Evolutionary conservation across 139 green algal species (phyloP).

Genomic region (Deuterostichococcus epilithicus): DNA sequence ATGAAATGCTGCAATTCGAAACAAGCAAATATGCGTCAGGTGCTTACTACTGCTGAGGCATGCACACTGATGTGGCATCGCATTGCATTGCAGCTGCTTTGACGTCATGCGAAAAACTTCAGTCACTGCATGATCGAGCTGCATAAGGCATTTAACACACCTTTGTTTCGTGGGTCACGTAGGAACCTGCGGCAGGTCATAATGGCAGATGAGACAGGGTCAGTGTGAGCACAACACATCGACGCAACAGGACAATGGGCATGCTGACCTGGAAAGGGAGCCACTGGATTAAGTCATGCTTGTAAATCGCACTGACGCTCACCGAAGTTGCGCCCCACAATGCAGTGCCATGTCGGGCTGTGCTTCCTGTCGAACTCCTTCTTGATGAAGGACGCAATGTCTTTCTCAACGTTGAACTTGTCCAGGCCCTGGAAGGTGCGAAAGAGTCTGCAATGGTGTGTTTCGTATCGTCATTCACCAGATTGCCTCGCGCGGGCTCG

Average conservation of each 20-base stretch:
- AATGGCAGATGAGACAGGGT: too few species aligned
- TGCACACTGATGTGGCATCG: too few species aligned
- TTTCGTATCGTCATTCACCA: too few species aligned
- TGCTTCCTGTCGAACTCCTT: conserved; percentile 99
- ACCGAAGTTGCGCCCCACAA: conserved; percentile 97
- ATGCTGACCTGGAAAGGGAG: background rate
- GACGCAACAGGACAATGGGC: background rate
- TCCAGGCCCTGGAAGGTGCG: conserved; percentile 95
- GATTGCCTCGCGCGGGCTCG: too few species aligned
- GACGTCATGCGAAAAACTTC: too few species aligned
- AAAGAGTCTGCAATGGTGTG: too few species aligned
- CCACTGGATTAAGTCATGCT: background rate
- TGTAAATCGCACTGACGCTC: background rate
- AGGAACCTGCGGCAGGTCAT: conserved; percentile 88
- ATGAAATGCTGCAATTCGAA: conserved; percentile 77
- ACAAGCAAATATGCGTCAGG: background rate
- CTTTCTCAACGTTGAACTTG: conserved; percentile 97
- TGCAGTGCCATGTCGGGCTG: conserved; percentile 97
- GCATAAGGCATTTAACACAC: too few species aligned
- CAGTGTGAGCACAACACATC: background rate
- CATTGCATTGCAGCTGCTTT: too few species aligned
- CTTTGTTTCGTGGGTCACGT: conserved; percentile 97
- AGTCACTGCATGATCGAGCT: too few species aligned
- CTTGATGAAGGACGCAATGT: conserved; percentile 98
- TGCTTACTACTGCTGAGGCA: too few species aligned